A percentile compares a stretch with the other conserved stretches of the same genome.
phyloP scores from a whole-genome alignment of 2,329 filamentous ascomycete species.

The Xylaria sp. region DNA sequence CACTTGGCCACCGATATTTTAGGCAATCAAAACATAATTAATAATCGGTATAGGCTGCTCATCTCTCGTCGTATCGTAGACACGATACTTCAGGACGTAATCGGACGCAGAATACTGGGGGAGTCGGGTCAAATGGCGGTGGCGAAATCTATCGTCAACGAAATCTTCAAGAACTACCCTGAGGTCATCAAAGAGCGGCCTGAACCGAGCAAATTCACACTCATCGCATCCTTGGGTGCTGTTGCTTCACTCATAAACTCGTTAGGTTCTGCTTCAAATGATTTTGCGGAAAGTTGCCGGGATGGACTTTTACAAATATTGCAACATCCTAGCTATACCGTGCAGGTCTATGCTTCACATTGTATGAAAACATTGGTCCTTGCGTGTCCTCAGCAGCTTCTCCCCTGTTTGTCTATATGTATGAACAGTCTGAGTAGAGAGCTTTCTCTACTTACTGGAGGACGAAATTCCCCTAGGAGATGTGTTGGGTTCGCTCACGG shows the following conservation, averaged over 20 bases:
- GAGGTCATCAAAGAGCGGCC: slow-evolving; percentile 86
- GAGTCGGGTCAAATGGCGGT: slow-evolving; percentile 89
- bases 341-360: slow-evolving; percentile 88
- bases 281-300: slow-evolving; percentile 83
- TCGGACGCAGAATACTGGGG: slow-evolving; percentile 83
- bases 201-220: slow-evolving; percentile 87
- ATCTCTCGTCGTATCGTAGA: slow-evolving; percentile 87
- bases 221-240: slow-evolving; percentile 82
- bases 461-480: slow-evolving; percentile 80
- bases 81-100: slow-evolving; percentile 83
- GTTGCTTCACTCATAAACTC: slow-evolving; percentile 81
- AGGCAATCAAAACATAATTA: slow-evolving; percentile 77
- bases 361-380: slow-evolving; percentile 89
- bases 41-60: slow-evolving; percentile 88
- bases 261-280: slow-evolving; percentile 83
- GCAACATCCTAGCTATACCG: slow-evolving; percentile 94
- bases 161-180: slow-evolving; percentile 93
- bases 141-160: slow-evolving; percentile 83
- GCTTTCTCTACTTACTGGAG: slow-evolving; percentile 78
- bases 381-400: slow-evolving; percentile 89
- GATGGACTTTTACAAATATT: slow-evolving; percentile 90
- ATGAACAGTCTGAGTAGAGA: slow-evolving; percentile 95
- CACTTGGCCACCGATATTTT: slow-evolving; percentile 85
- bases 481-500: slow-evolving; percentile 94
- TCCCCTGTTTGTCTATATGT: slow-evolving; percentile 92